Evolutionary conservation across 2,329 filamentous ascomycete genomes (phyloP), one percentile per base, ranked within the genome.

Genomic region (Lasiodiplodia sp.): DNA sequence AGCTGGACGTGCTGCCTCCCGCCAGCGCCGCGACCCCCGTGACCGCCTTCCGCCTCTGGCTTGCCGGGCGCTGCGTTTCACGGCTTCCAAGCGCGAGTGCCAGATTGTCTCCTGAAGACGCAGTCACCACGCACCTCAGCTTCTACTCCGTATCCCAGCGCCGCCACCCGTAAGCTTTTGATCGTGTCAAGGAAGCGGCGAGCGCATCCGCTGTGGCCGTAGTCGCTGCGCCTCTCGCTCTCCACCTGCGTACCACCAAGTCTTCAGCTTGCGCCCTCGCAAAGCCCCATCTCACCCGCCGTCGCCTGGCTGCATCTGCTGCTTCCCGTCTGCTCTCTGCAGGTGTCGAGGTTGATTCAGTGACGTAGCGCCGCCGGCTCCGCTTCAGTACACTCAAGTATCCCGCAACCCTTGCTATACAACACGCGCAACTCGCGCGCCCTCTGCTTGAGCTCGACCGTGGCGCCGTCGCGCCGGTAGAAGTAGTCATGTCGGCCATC

Each of bases 401-500:
- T 64, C n/a, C 60, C 53, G 53, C 65, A 58, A 14, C 38, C 53
- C 60, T 55, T 67, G 53, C 65, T 49, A 58, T 28, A 51, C 53
- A 38, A n/a, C 40, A 47, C 37, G 40, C 53, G 51, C n/a, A 34
- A 53, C 63, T n/a, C 53, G 55, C 64, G 53, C 51, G 14, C 31
- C 66, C 14, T 55, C 62, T 68, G 66, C 40, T 58, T 49, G 47
- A 53, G 66, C 47, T 53, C 49, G 47, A 62, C 49, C 44, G 47
- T 55, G 65, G 65, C 65, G 38, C 55, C 55, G 65, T 40, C 47
- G 65, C 65, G 55, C 65, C 53, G 28, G 31, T 60, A 66, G 68
- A 69, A 67, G 70, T 76, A 77, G 77, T 69, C 74, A 83, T 83
- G 80, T 91, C 93, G 79, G 89, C 92, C 82, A 91, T 97, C 88